Evolutionary conservation across 371 early-diverging fungal species (phyloP), one percentile per base, ranked within the genome.

Genomic region (Dichotomocladium elegans): DNA sequence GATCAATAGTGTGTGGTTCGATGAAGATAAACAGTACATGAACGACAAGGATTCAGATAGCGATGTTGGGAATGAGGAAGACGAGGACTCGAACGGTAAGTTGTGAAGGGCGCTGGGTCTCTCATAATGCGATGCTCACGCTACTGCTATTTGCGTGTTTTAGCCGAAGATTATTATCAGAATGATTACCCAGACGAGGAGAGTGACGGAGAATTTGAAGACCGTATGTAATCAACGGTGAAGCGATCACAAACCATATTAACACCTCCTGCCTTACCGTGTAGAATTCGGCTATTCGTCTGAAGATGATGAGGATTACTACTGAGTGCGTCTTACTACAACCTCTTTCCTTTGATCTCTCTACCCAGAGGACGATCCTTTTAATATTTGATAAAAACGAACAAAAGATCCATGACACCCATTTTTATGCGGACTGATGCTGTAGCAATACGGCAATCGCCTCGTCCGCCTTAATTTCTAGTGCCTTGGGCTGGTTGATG

Each of bases 401-500:
- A 37, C 21, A n/a, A n/a, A n/a, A n/a, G n/a, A n/a, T n/a, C n/a
- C n/a, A n/a, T n/a, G n/a, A n/a, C n/a, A n/a, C n/a, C n/a, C n/a
- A n/a, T n/a, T n/a, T n/a, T n/a, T n/a, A n/a, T n/a, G n/a, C 22
- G 15, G 53, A 44, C 42, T 50, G 45, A 45, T 60, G 60, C 50
- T 70, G 49, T 15, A 57, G 48, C 41, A 73, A 45, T 1, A 61
- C 67, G 40, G 22, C 47, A 9, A 61, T 53, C 11, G 68, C 66
- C 45, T 74, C 71, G 17, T 47, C 41, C 37, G 61, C 60, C 30
- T 70, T 65, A 53, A 58, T 66, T 45, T 77, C 67, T 59, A 91
- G 74, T 25, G 85, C 80, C 22, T 74, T 81, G 43, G 73, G 74
- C 62, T 82, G 72, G 69, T 94, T 94, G 45, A 97, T 64, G 49